phyloP scores from a whole-genome alignment of 2,329 filamentous ascomycete genomes.

The Endocalyx cinctus region DNA sequence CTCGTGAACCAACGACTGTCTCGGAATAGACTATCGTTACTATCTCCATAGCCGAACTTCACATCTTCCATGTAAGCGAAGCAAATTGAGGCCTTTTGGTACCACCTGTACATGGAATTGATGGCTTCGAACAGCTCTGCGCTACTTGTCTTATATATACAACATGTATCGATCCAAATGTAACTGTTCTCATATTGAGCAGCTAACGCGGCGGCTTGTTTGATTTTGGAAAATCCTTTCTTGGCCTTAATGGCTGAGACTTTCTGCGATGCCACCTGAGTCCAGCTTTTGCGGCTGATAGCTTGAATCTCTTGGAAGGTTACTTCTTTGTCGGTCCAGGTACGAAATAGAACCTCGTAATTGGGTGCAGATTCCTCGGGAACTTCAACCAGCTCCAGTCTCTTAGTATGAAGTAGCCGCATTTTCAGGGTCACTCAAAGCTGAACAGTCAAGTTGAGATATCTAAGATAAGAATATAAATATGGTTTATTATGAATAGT shows the following conservation, averaged over 20 bases:
- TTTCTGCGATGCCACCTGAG: slow-evolving; percentile 3
- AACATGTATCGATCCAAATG: slow-evolving; percentile 12
- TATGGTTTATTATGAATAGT: too few relatives aligned
- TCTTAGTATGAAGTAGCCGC: slow-evolving; percentile 6
- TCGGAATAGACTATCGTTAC: slow-evolving; percentile 2
- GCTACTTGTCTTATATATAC: slow-evolving; percentile 11
- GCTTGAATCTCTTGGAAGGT: slow-evolving; percentile 8
- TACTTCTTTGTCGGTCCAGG: slow-evolving; percentile 8
- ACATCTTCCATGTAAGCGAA: slow-evolving; percentile 12
- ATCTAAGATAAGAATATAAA: too few relatives aligned
- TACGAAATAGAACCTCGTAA: slow-evolving; percentile 11
- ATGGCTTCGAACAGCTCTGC: slow-evolving; percentile 11
- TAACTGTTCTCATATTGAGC: slow-evolving; percentile 5
- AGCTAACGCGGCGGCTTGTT: slow-evolving; percentile 5
- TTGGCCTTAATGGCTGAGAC: slow-evolving; percentile 5
- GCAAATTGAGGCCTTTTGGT: slow-evolving; percentile 5
- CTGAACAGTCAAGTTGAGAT: not conserved
- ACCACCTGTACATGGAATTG: slow-evolving; percentile 10
- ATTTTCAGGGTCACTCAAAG: slow-evolving; percentile 1
- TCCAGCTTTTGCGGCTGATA: slow-evolving; percentile 2
- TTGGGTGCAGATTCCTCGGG: slow-evolving; percentile 2
- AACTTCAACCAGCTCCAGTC: slow-evolving; percentile 4
- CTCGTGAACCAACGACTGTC: slow-evolving; percentile 9
- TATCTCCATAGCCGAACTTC: not conserved
- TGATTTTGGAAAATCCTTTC: slow-evolving; percentile 10